Base-by-base conservation (phyloP, 495 filamentous ascomycete genomes). In the Neurospora sp. region DNA sequence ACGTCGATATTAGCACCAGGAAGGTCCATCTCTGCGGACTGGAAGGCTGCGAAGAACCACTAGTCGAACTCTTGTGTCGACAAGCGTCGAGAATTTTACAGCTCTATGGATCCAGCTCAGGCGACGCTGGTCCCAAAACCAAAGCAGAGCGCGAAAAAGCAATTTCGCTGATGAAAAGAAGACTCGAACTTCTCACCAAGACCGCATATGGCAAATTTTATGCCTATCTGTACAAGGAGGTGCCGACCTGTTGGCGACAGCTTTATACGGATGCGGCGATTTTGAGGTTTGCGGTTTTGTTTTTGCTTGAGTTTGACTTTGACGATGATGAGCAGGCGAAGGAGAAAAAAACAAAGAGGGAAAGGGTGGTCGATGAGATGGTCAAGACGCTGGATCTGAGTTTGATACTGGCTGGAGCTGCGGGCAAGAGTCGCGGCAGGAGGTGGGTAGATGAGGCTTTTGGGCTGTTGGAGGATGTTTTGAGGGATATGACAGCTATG, bases 201-300 rank as follows among this genome's bases (percentile, higher is more conserved):
- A 73, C 83, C 46, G 81, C 88, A 3, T 86, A 85, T 42, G 76
- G 82, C 35, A 91, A 92, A 73, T 86, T 97, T 77, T 91, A 92
- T 76, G 88, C 91, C 5, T 96, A 88, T 73, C 87, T 91, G 5
- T 97, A 91, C 82, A 89, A 87, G 75, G 86, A 93, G 73, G 91
- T 97, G 5, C 89, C 93, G 0, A 69, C 75, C 3, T 91, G 89
- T 78, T 97, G 94, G 94, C 86, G 89, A 18, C 85, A 89, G 69
- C 83, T 96, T 14, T 96, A 92, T 79, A 93, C 91, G 0, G 92
- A 96, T 76, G 93, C 92, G 35, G 89, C 88, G 66, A 86, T 96
- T 20, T 78, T 92, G 74, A 90, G 91, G 73, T 85, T 84, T 71
- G 77, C 77, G 37, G 39, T 81, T 85, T 85, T 72, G 77, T 88